A percentile compares a stretch with the other conserved stretches of the same genome.
phyloP scores from a whole-genome alignment of 257 asterid genomes.

The Solanum paucissectum region DNA sequence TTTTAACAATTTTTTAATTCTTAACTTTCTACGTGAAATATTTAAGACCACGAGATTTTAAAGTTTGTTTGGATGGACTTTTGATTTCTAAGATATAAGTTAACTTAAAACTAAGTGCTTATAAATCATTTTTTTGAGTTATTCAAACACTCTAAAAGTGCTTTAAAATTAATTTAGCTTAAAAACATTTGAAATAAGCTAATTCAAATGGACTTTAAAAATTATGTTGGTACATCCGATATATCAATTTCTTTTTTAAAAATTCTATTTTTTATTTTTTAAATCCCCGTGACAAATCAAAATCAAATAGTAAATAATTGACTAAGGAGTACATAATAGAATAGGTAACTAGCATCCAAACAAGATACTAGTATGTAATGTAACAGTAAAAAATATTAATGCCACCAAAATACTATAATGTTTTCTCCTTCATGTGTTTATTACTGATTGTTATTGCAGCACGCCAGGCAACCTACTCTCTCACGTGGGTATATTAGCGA shows the following conservation, averaged over 20 bases:
- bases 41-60: neutral
- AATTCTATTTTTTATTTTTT: too few relatives aligned
- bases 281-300: accelerated
- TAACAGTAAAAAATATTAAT: too few relatives aligned
- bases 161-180: too few relatives aligned
- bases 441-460: neutral
- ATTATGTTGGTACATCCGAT: too few relatives aligned
- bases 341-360: neutral
- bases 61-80: neutral
- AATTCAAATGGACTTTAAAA: too few relatives aligned
- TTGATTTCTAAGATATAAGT: too few relatives aligned
- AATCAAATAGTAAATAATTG: neutral
- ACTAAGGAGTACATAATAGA: neutral
- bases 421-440: neutral
- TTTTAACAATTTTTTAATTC: too few relatives aligned
- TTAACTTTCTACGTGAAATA: accelerated
- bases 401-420: neutral
- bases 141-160: neutral
- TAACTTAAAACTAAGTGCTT: too few relatives aligned
- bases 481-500: neutral
- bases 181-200: too few relatives aligned
- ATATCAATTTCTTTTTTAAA: too few relatives aligned
- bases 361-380: neutral
- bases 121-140: too few relatives aligned
- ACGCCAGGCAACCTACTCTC: neutral